Conservation (phyloP, 805 yeast species). For the Wickerhamomyces pijperi region DNA sequence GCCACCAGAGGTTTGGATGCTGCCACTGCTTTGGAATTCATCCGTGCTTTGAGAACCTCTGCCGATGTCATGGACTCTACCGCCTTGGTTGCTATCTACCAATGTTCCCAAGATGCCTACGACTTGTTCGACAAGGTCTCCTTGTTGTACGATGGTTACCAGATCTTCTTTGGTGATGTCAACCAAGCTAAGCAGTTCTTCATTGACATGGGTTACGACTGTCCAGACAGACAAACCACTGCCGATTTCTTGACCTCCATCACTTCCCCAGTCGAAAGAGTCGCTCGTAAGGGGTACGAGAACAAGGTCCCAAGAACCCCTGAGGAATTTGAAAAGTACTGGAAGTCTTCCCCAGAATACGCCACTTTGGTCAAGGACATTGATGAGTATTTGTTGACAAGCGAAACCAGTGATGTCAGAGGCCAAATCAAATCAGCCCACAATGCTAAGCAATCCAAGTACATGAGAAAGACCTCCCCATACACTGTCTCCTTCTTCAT, state of each 20-base stretch:
- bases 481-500: slow-evolving; percentile 38
- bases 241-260: slow-evolving; percentile 48
- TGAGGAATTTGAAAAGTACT: slow-evolving; percentile 37
- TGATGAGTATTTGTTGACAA: neutral
- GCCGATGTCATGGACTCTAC: slow-evolving; percentile 39
- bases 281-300: slow-evolving; percentile 30
- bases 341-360: slow-evolving; percentile 36
- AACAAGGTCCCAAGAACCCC: slow-evolving; percentile 40
- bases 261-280: slow-evolving; percentile 42
- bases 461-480: slow-evolving; percentile 36
- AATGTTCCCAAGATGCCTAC: slow-evolving; percentile 44
- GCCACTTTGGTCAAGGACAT: slow-evolving; percentile 4
- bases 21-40: slow-evolving; percentile 48
- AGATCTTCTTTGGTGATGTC: slow-evolving; percentile 41
- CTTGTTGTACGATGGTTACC: slow-evolving; percentile 44
- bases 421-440: slow-evolving; percentile 31
- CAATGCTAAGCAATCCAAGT: slow-evolving; percentile 39
- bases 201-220: slow-evolving; percentile 41
- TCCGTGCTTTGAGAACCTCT: slow-evolving; percentile 39
- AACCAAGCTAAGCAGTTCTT: slow-evolving; percentile 36
- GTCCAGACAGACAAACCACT: slow-evolving; percentile 48
- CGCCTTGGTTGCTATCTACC: slow-evolving; percentile 51
- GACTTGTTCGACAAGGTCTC: slow-evolving; percentile 43
- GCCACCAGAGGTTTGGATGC: slow-evolving; percentile 60
- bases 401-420: slow-evolving; percentile 23